Evolutionary conservation across 805 yeast species (phyloP).

Genomic region (Kuraishia piskuri): DNA sequence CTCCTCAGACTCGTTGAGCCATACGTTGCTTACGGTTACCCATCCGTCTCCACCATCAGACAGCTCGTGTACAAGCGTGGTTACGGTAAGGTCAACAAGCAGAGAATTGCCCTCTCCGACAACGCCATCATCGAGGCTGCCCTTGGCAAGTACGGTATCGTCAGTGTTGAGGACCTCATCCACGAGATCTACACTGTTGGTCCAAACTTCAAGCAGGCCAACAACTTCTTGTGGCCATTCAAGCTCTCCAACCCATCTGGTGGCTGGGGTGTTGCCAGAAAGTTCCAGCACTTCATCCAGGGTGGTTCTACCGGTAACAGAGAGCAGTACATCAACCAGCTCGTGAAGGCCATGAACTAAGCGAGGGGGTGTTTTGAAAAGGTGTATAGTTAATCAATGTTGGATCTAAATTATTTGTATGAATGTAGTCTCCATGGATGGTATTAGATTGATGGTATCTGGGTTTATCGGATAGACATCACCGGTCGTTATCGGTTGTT

Average conservation of each 20-base stretch:
- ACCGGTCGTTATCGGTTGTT: no score
- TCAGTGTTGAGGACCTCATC: conserved; percentile 86
- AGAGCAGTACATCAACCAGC: conserved; percentile 90
- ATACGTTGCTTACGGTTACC: conserved; percentile 97
- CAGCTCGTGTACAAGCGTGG: conserved; percentile 96
- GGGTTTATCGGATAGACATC: no score
- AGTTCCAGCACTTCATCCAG: conserved; percentile 94
- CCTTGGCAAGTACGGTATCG: conserved; percentile 89
- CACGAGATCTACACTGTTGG: conserved; percentile 96
- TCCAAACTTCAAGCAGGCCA: conserved; percentile 97
- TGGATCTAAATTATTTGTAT: no score
- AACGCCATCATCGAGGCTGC: conserved; percentile 81
- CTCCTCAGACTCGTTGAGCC: conserved; percentile 91
- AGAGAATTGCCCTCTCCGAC: conserved; percentile 85
- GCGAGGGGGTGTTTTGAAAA: conserved; percentile 10
- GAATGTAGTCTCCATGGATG: no score
- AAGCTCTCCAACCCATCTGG: conserved; percentile 93
- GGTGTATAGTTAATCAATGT: neutral
- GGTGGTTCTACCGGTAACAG: conserved; percentile 99
- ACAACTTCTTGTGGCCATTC: conserved; percentile 99
- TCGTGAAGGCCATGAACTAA: conserved; percentile 91
- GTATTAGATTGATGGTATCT: no score
- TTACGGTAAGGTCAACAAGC: conserved; percentile 94
- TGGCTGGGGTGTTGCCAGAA: conserved; percentile 96
- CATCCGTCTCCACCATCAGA: conserved; percentile 85